These are phyloP conservation scores for Fragosphaeria purpurea DNA, from an alignment of 2,329 filamentous ascomycete species.

Conservation along the genomic window DNA sequence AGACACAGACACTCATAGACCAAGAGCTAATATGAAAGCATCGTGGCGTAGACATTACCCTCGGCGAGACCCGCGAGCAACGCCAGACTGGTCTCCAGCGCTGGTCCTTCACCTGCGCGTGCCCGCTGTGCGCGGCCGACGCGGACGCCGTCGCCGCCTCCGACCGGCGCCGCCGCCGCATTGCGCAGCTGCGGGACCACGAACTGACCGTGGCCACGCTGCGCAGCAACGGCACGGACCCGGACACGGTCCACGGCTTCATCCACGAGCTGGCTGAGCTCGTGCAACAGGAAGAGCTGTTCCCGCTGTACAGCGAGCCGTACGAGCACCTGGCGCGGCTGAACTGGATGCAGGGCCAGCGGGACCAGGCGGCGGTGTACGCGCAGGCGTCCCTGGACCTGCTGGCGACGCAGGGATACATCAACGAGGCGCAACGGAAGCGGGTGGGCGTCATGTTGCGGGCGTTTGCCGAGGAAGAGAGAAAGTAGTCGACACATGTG, in stretches of 20 bases:
- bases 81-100: constrained; percentile 18
- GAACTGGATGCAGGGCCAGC: constrained; percentile 21
- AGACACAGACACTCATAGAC: too few species aligned
- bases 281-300: constrained; percentile 20
- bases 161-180: constrained; percentile 21
- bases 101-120: constrained; percentile 25
- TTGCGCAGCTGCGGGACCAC: constrained; percentile 17
- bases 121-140: constrained; percentile 21
- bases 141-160: constrained; percentile 17
- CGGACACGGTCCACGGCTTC: constrained; percentile 19
- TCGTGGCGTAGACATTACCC: constrained; percentile 17
- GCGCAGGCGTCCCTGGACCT: constrained; percentile 20
- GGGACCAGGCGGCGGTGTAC: constrained; percentile 18
- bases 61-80: constrained; percentile 19
- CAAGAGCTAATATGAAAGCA: too few species aligned
- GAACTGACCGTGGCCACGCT: constrained; percentile 10
- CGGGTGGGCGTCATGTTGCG: not conserved
- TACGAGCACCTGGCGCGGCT: constrained; percentile 25
- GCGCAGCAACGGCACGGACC: constrained; percentile 18
- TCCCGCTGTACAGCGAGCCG: constrained; percentile 22
- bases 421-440: constrained; percentile 5
- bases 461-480: not conserved
- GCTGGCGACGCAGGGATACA: constrained; percentile 21
- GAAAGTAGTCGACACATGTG: not conserved
- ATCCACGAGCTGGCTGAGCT: constrained; percentile 19